A percentile compares a stretch with the other conserved stretches of the same genome.
Evolutionary conservation across 805 yeast species (phyloP).

Genomic region (Saccharomyces kudriavzevii): DNA sequence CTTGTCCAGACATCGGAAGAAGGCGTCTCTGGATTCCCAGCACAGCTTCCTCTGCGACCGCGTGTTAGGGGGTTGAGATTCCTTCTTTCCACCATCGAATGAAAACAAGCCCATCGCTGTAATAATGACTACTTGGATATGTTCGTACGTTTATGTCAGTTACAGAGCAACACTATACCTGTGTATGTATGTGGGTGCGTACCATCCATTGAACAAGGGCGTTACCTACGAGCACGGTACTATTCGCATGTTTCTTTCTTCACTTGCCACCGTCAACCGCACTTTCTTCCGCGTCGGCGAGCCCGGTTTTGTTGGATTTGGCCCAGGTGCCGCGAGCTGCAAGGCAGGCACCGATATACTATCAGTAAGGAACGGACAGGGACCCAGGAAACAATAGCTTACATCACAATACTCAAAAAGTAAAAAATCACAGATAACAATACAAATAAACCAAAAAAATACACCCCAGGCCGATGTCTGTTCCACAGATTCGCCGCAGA

Average conservation of each 20-base stretch:
- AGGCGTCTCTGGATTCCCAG: constrained; percentile 84
- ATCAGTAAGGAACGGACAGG: background rate
- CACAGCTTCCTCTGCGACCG: constrained; percentile 67
- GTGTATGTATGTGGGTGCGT: background rate
- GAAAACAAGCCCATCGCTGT: constrained; percentile 12
- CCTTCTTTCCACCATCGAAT: constrained; percentile 5
- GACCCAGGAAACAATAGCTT: background rate
- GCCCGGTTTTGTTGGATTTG: background rate
- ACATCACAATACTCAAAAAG: background rate
- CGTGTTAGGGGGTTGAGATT: constrained; percentile 27
- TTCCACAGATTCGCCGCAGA: background rate
- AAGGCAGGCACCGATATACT: background rate
- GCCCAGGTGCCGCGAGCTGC: too few relatives aligned
- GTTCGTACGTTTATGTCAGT: background rate
- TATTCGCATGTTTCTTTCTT: background rate
- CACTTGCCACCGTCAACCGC: background rate
- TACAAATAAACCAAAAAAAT: background rate
- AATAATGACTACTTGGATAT: background rate
- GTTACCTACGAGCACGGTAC: background rate
- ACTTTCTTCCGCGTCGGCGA: background rate
- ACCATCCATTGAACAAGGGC: background rate
- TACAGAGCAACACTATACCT: background rate
- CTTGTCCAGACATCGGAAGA: constrained; percentile 64
- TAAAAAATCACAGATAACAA: background rate
- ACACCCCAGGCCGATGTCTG: background rate